Percentiles rank a stretch among this genome's conserved stretches.
Conservation (phyloP, 1,284 basidiomycete genomes). For the Phlebopus sp. region DNA sequence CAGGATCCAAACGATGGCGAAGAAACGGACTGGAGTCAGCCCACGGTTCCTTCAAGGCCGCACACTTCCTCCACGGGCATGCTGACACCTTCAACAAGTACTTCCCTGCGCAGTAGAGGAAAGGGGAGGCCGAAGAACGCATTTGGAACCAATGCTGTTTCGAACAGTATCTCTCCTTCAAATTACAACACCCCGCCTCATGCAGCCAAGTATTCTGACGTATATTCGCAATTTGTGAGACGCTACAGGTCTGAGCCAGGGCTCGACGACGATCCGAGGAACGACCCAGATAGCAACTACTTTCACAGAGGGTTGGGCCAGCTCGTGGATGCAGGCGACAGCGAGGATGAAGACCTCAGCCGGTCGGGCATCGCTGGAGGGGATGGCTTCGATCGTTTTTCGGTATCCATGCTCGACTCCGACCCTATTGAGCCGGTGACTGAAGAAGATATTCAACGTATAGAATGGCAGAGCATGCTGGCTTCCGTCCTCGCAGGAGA, state of each 20-base stretch:
- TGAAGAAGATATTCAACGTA: slow-evolving; percentile 72
- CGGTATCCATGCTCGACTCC: slow-evolving; percentile 53
- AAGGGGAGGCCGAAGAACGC: slow-evolving; percentile 38
- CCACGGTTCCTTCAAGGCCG: slow-evolving; percentile 30
- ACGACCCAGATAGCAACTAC: slow-evolving; percentile 73
- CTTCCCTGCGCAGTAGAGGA: slow-evolving; percentile 29
- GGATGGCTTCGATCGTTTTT: slow-evolving; percentile 51
- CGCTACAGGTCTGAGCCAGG: slow-evolving; percentile 62
- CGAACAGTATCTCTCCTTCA: slow-evolving; percentile 32
- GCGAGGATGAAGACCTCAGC: slow-evolving; percentile 66
- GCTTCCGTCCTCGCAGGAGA: slow-evolving; percentile 90
- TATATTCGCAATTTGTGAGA: slow-evolving; percentile 75
- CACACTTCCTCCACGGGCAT: slow-evolving; percentile 21
- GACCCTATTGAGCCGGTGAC: slow-evolving; percentile 62
- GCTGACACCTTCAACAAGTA: slow-evolving; percentile 27
- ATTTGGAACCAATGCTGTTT: slow-evolving; percentile 31
- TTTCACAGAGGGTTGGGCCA: slow-evolving; percentile 71
- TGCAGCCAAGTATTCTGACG: slow-evolving; percentile 54
- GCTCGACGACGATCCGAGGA: slow-evolving; percentile 61
- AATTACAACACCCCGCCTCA: slow-evolving; percentile 29
- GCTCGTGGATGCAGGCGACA: slow-evolving; percentile 69
- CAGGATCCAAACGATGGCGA: slow-evolving; percentile 47
- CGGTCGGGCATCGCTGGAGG: slow-evolving; percentile 39
- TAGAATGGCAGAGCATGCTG: slow-evolving; percentile 95
- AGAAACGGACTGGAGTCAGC: slow-evolving; percentile 45